Base-by-base conservation (phyloP, 1,284 basidiomycete species). In the Somion occarium region DNA sequence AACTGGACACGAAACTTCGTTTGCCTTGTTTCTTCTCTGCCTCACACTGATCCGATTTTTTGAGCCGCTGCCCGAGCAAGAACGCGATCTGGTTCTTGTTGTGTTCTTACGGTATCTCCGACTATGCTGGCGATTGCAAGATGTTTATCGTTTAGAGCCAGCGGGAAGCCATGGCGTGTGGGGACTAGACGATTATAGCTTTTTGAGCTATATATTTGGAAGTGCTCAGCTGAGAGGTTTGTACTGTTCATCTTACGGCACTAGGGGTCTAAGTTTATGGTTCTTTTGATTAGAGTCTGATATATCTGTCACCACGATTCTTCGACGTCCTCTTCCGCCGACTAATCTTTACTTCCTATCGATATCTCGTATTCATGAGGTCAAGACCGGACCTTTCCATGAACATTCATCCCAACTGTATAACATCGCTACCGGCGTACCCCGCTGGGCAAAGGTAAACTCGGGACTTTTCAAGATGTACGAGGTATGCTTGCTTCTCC, bases 91-190 rank as follows among this genome's bases (percentile, higher is more conserved):
- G 9, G 85, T 87, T 5, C 65, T 91, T n/a, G 63, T 64, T 18
- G 70, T 91, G 18, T 89, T 91, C 58, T 67, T 80, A 49, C 79
- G 88, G 22, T 99, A 98, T 64, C 71, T 96, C 43, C 76, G 79
- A 38, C 74, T 96, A 23, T 91, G 87, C 56, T 95, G 93, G 82
- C 78, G 78, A 47, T 74, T 98, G 26, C 97, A 99, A 64, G 88
- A 93, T 60, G 80, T 83, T 22, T 99, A 98, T 66, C 83, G 78
- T 43, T 82, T 99, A 5, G 96, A 99, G 69, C 96, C 97, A 2
- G 96, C 96, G 0, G 96, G 96, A 2, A 94, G 91, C 56, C 97
- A 99, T 63, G 96, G 96, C 5, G 96, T 98, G 0, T 99, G 96
- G 96, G 96, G 96, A 0, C 72, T 99, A 30, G 94, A 99, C 65